Conservation (phyloP, 305 asterid genomes). For the Fraxinus velutina region DNA sequence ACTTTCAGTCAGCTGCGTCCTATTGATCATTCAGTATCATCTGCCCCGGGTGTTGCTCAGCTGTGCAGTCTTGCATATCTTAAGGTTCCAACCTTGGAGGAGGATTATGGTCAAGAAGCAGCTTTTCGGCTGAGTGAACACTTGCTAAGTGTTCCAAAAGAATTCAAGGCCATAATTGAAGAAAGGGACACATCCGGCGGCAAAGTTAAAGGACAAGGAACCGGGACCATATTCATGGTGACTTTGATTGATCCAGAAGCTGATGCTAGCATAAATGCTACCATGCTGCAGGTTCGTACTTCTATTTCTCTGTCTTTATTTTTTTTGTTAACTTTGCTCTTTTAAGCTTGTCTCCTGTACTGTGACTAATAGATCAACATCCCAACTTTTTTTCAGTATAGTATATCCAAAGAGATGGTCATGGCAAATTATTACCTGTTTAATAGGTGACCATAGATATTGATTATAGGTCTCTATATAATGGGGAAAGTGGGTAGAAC, state of each 20-base stretch:
- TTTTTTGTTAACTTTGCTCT: not conserved
- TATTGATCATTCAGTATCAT: conserved; percentile 64
- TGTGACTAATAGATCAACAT: not conserved
- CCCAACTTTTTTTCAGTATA: not conserved
- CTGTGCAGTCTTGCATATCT: conserved; percentile 77
- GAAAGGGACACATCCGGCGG: conserved; percentile 85
- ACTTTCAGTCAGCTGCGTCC: conserved; percentile 75
- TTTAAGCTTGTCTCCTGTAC: not conserved
- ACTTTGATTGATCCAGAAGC: conserved; percentile 64
- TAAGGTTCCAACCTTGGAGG: conserved; percentile 75
- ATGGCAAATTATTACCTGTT: not conserved
- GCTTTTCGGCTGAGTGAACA: conserved; percentile 65
- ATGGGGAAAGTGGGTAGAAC: not conserved
- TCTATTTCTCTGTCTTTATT: not conserved
- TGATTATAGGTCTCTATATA: not conserved
- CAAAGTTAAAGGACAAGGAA: conserved; percentile 94
- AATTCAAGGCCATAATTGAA: conserved; percentile 72
- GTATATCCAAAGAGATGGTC: not conserved
- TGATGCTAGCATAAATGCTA: conserved; percentile 69
- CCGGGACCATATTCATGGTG: conserved; percentile 78
- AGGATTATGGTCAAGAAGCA: conserved; percentile 95
- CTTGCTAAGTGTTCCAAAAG: conserved; percentile 59
- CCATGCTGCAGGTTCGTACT: conserved; percentile 65
- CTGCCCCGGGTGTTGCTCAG: conserved; percentile 83
- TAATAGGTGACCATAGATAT: not conserved